phyloP scores from a whole-genome alignment of 2,329 filamentous ascomycete genomes.

The Aschersonia sp. region DNA sequence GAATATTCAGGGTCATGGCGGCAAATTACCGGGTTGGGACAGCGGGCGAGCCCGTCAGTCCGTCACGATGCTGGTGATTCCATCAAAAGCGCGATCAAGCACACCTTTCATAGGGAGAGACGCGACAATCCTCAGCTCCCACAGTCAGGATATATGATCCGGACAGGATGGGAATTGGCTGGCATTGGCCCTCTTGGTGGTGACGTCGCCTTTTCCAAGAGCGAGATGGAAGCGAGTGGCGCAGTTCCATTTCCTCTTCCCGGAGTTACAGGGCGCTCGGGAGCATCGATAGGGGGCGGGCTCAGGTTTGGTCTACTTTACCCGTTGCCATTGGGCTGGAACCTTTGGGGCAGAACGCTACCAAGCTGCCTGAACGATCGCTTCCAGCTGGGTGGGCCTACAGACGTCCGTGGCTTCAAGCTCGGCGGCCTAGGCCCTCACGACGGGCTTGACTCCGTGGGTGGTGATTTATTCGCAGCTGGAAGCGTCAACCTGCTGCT shows the following conservation, averaged over 20 bases:
- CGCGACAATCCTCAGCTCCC: slow-evolving; percentile 80
- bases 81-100: slow-evolving; percentile 75
- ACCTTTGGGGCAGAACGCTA: slow-evolving; percentile 33
- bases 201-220: slow-evolving; percentile 88
- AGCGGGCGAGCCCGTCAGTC: slow-evolving; percentile 66
- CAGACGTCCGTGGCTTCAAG: slow-evolving; percentile 87
- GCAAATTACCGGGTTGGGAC: slow-evolving; percentile 67
- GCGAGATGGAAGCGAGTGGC: slow-evolving; percentile 69
- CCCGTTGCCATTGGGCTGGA: slow-evolving; percentile 55
- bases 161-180: slow-evolving; percentile 69
- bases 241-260: slow-evolving; percentile 63
- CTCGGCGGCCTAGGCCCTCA: slow-evolving; percentile 79
- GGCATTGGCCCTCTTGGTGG: slow-evolving; percentile 72
- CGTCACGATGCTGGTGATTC: slow-evolving; percentile 78
- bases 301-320: slow-evolving; percentile 72
- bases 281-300: slow-evolving; percentile 71
- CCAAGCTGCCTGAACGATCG: slow-evolving; percentile 83
- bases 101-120: slow-evolving; percentile 66
- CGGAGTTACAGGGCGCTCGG: slow-evolving; percentile 52
- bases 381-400: slow-evolving; percentile 88
- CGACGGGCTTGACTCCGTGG: slow-evolving; percentile 73
- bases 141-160: slow-evolving; percentile 65
- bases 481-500: slow-evolving; percentile 76
- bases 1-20: slow-evolving; percentile 76
- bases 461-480: slow-evolving; percentile 84